Base-by-base conservation (phyloP, 495 filamentous ascomycete genomes). In the Haplographium delicatum region DNA sequence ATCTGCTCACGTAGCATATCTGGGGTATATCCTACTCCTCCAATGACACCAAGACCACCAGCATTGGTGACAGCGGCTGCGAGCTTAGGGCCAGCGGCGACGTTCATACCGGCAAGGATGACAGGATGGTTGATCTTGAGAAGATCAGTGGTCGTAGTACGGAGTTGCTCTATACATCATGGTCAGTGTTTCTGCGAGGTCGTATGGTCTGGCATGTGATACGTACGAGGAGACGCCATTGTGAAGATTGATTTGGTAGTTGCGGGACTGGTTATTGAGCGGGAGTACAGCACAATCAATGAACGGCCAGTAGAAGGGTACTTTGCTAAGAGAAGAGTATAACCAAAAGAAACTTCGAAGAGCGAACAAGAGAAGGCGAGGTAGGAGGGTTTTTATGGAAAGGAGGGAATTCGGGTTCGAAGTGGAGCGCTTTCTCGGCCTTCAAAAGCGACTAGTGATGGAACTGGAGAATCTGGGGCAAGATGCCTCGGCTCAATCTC, bases 101-200 rank as follows among this genome's bases (percentile, higher is more conserved):
- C 94, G 77, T 97, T 97, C 93, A 98, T 98, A 61, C 93, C 93
- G 56, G 93, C 93, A 53, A 97, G 83, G 62, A 97, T 75, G 65
- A 98, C 75, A 25, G 93, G 93, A 72, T 97, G 93, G 61, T 96
- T 90, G 77, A 98, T 96, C 78, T 85, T 85, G 70, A 97, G 84
- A 56, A 95, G 86, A 78, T 94, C 89, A 58, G 93, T 98, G 64
- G 89, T 72, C 44, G 87, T 81, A 27, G 91, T 97, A 58, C 85
- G 85, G 68, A 95, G 83, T 73, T 84, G 73, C 72, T 93, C 89
- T 94, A 70, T 41, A 18, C 19, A 48, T 20, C 47, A n/a, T 34
- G 38, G 53, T 71, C 50, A 72, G 67, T 34, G 30, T 44, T 5
- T 18, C 20, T 2, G 26, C 16, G 37, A 11, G 24, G 37, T n/a